Evolutionary conservation across 208 protist species (phyloP).

Genomic region (Acanthamoeba royreba): DNA sequence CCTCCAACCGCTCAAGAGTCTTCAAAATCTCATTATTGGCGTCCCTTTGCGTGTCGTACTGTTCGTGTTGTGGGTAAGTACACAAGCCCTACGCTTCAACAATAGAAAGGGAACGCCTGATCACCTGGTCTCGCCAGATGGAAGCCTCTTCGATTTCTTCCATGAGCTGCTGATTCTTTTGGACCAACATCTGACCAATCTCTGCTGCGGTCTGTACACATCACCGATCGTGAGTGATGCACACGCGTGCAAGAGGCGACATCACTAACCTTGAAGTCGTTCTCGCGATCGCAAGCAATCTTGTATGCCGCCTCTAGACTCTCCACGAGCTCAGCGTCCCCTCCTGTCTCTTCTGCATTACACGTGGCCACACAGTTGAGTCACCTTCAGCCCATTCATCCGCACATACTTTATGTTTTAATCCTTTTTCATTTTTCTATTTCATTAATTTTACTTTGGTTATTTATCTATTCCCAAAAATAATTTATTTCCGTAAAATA

Average conservation of each 20-base stretch:
- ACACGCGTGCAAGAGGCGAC: neutral
- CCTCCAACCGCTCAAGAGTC: neutral
- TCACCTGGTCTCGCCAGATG: neutral
- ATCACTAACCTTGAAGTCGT: neutral
- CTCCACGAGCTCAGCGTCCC: neutral
- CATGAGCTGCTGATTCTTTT: slow-evolving; percentile 17
- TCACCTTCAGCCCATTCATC: too few species aligned
- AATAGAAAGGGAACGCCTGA: neutral
- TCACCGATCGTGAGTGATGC: neutral
- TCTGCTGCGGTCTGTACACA: neutral
- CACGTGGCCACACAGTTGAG: too few species aligned
- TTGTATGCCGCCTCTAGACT: neutral
- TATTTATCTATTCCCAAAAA: neutral
- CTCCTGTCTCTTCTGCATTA: neutral
- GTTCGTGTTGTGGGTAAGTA: neutral
- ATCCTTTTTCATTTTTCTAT: too few species aligned
- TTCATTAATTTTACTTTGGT: neutral
- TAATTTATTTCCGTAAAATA: neutral
- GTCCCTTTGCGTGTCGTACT: neutral
- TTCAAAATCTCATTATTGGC: neutral
- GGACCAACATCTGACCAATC: neutral
- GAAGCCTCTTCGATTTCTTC: neutral
- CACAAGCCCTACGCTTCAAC: neutral
- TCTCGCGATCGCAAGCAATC: neutral
- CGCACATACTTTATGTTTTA: too few species aligned